These are phyloP conservation scores for Akanthomyces lecanii DNA, from an alignment of 2,329 filamentous ascomycete species.

Conservation along the genomic window DNA sequence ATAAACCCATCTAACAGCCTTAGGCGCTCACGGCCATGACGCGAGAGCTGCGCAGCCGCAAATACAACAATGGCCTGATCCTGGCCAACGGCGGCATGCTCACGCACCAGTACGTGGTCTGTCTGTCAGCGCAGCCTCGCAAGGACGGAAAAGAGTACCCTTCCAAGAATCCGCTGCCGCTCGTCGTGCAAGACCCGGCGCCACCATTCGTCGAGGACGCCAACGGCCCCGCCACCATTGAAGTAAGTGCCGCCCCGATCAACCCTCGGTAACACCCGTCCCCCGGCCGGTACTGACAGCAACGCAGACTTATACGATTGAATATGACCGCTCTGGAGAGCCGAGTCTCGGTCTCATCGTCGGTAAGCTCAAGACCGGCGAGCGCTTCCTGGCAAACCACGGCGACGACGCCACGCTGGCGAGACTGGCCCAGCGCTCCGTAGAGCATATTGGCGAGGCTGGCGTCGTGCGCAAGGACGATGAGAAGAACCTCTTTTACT, in stretches of 20 bases:
- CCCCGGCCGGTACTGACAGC: not conserved
- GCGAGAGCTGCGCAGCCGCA: constrained; percentile 45
- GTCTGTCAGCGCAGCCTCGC: constrained; percentile 46
- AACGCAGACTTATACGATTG: constrained; percentile 29
- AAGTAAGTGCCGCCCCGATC: constrained; percentile 21
- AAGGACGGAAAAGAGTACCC: constrained; percentile 18
- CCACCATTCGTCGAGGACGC: constrained; percentile 21
- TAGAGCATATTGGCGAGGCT: constrained; percentile 23
- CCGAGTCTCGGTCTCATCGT: constrained; percentile 23
- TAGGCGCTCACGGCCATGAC: constrained; percentile 49
- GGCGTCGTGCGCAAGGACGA: constrained; percentile 16
- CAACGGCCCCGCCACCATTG: constrained; percentile 23
- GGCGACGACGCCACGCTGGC: constrained; percentile 22
- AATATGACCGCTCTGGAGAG: constrained; percentile 25
- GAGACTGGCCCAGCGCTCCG: constrained; percentile 18
- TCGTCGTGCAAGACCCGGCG: constrained; percentile 3
- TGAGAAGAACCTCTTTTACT: constrained; percentile 21
- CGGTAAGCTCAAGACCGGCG: constrained; percentile 21
- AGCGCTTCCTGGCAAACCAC: constrained; percentile 28
- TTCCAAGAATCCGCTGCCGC: constrained; percentile 19
- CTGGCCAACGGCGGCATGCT: constrained; percentile 63
- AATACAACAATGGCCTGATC: constrained; percentile 49
- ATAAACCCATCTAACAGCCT: not conserved
- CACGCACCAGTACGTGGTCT: constrained; percentile 61
- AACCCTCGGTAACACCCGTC: not conserved